Conservation (phyloP, 805 yeast species). For the Sugiyamaella qingdaonensis region DNA sequence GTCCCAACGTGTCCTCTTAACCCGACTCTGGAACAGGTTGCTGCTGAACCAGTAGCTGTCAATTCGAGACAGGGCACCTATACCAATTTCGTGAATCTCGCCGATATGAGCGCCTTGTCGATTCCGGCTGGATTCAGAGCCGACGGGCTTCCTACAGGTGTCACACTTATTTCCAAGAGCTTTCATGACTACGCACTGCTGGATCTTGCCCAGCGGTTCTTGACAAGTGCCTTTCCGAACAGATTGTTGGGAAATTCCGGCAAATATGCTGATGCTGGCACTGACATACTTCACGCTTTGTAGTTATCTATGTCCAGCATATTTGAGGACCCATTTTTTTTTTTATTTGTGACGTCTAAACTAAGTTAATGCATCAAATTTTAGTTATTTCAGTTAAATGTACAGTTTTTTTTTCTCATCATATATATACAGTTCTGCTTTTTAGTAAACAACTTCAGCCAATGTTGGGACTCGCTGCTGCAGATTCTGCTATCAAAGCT, state of each 20-base stretch:
- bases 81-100: conserved; percentile 93
- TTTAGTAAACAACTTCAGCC: too few species aligned
- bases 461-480: not conserved
- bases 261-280: conserved; percentile 37
- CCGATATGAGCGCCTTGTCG: conserved; percentile 88
- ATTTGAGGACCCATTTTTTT: too few species aligned
- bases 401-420: too few species aligned
- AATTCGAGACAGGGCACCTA: conserved; percentile 95
- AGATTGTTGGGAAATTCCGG: conserved; percentile 58
- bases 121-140: conserved; percentile 84
- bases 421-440: too few species aligned
- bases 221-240: conserved; percentile 35
- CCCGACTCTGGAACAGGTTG: conserved; percentile 73
- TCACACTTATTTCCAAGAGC: conserved; percentile 75
- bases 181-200: conserved; percentile 86
- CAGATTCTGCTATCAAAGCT: conserved; percentile 29
- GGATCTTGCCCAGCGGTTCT: conserved; percentile 71
- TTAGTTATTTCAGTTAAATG: too few species aligned
- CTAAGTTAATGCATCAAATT: not conserved
- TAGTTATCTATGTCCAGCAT: not conserved
- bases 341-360: too few species aligned
- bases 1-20: conserved; percentile 95
- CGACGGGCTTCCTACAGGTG: conserved; percentile 89
- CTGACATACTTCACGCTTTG: conserved; percentile 39
- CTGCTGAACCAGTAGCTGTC: conserved; percentile 70